Evolutionary conservation across 2,329 filamentous ascomycete genomes (phyloP), one percentile per base, ranked within the genome.

Genomic region (Monilinia aucupariae): DNA sequence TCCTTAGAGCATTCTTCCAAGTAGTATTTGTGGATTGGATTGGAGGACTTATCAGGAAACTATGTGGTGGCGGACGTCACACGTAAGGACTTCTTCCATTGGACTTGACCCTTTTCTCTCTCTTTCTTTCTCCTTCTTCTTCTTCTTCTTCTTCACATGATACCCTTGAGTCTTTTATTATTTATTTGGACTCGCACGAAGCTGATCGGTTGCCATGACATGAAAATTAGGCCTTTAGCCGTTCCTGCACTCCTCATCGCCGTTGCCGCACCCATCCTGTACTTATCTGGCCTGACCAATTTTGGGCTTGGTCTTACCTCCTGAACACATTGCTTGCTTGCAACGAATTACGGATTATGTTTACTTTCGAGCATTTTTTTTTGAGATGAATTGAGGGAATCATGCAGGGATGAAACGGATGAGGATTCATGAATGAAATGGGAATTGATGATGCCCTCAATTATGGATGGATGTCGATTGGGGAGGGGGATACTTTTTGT

Each of bases 341-440:
- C 77, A n/a, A n/a, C n/a, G n/a, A n/a, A n/a, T 85, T 32, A 68
- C 85, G 2, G 82, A 85, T 68, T 85, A 85, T 66, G 79, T 83
- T 41, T 78, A 39, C 84, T 66, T 73, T 85, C 1, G 82, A 82
- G 27, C 17, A 56, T 56, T 47, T 10, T 13, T 13, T 47, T 47
- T 58, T 34, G 53, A 30, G 12, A 27, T 9, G 27, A 12, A 39
- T 39, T 15, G 37, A 39, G n/a, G 54, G n/a, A 22, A 45, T 58
- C 32, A 58, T 58, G n/a, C 8, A 37, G 15, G 30, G 30, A 10
- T 8, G 13, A 8, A 39, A 25, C 12, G 41, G 54, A 45, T n/a
- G 37, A 15, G 37, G 37, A 15, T 9, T 37, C 10, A 37, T 37
- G 41, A 22, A 45, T 56, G 39, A 56, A 32, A 45, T 32, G 27